These are phyloP conservation scores for Stagonosporopsis tanaceti DNA, from an alignment of 2,329 filamentous ascomycete species.

Conservation along the genomic window DNA sequence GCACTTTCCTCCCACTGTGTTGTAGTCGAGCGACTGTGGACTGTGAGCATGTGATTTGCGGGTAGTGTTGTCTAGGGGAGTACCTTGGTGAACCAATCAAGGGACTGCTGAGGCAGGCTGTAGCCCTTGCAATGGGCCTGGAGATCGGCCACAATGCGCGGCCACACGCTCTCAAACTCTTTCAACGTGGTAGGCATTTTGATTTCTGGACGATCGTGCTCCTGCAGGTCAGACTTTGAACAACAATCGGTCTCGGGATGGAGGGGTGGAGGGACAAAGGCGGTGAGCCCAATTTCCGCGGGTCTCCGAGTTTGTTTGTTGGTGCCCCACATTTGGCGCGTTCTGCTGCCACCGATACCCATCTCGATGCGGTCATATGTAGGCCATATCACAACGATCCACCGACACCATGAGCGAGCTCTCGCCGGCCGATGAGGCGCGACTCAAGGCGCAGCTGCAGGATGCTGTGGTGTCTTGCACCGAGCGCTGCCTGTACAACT, in stretches of 20 bases:
- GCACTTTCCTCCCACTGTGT: slow-evolving; percentile 94
- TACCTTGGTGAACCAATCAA: slow-evolving; percentile 88
- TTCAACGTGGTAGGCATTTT: slow-evolving; percentile 76
- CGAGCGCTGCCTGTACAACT: slow-evolving; percentile 93
- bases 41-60: slow-evolving; percentile 25
- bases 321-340: slow-evolving; percentile 33
- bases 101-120: slow-evolving; percentile 80
- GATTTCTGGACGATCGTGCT: slow-evolving; percentile 2
- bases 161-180: slow-evolving; percentile 91
- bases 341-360: slow-evolving; percentile 18
- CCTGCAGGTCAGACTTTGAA: background rate
- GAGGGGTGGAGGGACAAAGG: slow-evolving; percentile 20
- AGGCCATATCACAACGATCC: slow-evolving; percentile 18
- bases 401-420: slow-evolving; percentile 39
- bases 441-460: slow-evolving; percentile 78
- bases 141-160: slow-evolving; percentile 82
- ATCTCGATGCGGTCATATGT: slow-evolving; percentile 19
- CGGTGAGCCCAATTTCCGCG: slow-evolving; percentile 31
- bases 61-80: slow-evolving; percentile 7
- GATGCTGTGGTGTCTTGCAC: slow-evolving; percentile 90
- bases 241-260: slow-evolving; percentile 19
- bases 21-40: slow-evolving; percentile 77
- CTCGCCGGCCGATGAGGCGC: slow-evolving; percentile 56
- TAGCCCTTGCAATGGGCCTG: slow-evolving; percentile 80
- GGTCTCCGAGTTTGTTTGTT: slow-evolving; percentile 30